A percentile compares a stretch with the other conserved stretches of the same genome.
phyloP scores from a whole-genome alignment of 2,329 filamentous ascomycete species.

The Microdochium nivale region DNA sequence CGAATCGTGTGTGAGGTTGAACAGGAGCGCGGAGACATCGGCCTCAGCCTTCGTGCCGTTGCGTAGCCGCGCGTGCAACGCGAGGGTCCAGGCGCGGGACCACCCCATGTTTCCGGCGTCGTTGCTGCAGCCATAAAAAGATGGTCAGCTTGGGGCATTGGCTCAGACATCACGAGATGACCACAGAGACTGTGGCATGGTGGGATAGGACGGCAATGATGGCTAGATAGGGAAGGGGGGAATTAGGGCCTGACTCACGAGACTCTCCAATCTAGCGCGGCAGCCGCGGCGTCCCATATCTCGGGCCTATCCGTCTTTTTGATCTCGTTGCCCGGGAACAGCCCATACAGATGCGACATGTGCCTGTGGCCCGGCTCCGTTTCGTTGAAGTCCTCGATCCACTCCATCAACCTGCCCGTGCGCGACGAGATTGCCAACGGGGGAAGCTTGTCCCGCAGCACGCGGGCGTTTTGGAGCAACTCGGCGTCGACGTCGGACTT shows the following conservation, averaged over 20 bases:
- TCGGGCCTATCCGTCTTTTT: slow-evolving; percentile 21
- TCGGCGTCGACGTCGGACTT: slow-evolving; percentile 1
- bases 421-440: slow-evolving; percentile 6
- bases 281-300: slow-evolving; percentile 8
- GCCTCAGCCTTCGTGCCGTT: background rate
- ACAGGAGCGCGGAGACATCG: background rate
- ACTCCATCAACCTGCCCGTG: slow-evolving; percentile 3
- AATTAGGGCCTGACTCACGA: background rate
- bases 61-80: slow-evolving; percentile 14
- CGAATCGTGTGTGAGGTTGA: slow-evolving; percentile 2
- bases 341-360: slow-evolving; percentile 32
- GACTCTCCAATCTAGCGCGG: background rate
- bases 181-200: no score
- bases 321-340: slow-evolving; percentile 31
- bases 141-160: no score
- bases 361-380: slow-evolving; percentile 34
- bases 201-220: background rate
- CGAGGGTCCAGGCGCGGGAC: slow-evolving; percentile 37
- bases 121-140: slow-evolving; percentile 14
- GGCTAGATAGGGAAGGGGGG: background rate
- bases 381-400: slow-evolving; percentile 6
- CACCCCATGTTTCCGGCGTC: slow-evolving; percentile 37
- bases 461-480: slow-evolving; percentile 4
- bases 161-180: no score
- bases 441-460: slow-evolving; percentile 9